These are phyloP conservation scores for Musa beccarii DNA, from an alignment of 176 grass and related monocot genomes.

Conservation along the genomic window DNA sequence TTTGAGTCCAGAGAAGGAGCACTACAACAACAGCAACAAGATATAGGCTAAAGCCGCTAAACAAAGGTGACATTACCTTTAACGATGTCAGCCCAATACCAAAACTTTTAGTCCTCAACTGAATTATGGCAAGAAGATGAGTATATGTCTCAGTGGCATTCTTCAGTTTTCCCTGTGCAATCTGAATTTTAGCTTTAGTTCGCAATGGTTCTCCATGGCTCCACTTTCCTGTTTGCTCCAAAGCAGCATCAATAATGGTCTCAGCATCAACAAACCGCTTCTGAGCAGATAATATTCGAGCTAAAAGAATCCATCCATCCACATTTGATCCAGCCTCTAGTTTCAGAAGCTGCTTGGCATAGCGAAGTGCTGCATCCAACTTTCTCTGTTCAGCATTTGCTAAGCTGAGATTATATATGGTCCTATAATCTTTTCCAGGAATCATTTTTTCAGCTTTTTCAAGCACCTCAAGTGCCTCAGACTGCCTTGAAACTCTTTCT, in stretches of 20 bases:
- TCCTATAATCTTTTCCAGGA: constrained; percentile 45
- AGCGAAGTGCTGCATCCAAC: constrained; percentile 67
- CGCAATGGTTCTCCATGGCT: constrained; percentile 50
- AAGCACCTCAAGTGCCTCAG: constrained; percentile 59
- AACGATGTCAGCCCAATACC: constrained; percentile 39
- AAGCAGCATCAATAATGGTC: constrained; percentile 63
- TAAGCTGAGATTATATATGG: constrained; percentile 60
- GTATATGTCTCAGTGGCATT: constrained; percentile 77
- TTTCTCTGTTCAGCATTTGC: constrained; percentile 94
- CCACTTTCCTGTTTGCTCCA: constrained; percentile 89
- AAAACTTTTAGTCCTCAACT: constrained; percentile 58
- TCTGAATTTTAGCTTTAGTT: constrained; percentile 87
- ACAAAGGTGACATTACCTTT: constrained; percentile 35
- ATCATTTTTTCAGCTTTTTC: constrained; percentile 55
- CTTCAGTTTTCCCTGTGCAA: constrained; percentile 52
- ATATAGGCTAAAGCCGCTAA: background rate
- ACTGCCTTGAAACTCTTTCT: constrained; percentile 59
- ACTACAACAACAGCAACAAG: too few species aligned
- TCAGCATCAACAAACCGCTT: constrained; percentile 67
- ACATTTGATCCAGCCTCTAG: constrained; percentile 72
- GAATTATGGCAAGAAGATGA: constrained; percentile 72
- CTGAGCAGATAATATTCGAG: constrained; percentile 79
- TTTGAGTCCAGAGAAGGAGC: too few species aligned
- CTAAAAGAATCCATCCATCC: constrained; percentile 85
- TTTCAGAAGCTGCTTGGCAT: constrained; percentile 68